Conservation (phyloP, 2,329 filamentous ascomycete genomes). For the Fusarium buxicola region DNA sequence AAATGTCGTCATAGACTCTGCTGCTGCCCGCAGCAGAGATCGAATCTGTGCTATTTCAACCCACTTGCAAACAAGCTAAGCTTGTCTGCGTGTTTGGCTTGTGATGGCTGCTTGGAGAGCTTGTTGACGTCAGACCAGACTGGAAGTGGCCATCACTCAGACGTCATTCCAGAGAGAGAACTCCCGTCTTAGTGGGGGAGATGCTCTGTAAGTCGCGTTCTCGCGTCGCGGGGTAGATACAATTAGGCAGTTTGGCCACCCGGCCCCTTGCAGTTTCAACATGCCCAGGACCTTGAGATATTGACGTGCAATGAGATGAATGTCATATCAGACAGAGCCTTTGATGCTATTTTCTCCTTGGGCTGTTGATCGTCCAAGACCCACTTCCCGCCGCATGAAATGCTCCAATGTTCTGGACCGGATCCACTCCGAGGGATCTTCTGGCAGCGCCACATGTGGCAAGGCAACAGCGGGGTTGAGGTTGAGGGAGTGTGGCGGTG, state of each 20-base stretch:
- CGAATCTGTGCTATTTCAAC: conserved; percentile 9
- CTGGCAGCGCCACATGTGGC: conserved; percentile 25
- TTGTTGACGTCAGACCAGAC: conserved; percentile 33
- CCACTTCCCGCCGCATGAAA: conserved; percentile 13
- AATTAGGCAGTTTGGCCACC: conserved; percentile 2
- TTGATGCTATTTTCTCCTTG: neutral
- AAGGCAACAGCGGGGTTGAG: conserved; percentile 13
- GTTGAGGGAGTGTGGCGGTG: conserved; percentile 31
- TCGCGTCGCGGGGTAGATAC: conserved; percentile 31
- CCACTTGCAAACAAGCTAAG: neutral
- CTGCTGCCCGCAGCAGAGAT: conserved; percentile 2
- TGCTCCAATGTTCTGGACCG: conserved; percentile 1
- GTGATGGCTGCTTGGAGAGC: conserved; percentile 30
- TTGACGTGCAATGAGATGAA: conserved; percentile 4
- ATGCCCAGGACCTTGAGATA: neutral
- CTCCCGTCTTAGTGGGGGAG: conserved; percentile 5
- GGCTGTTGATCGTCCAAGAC: neutral
- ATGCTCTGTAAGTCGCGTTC: conserved; percentile 24
- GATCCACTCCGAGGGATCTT: neutral
- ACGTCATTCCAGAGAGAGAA: conserved; percentile 34
- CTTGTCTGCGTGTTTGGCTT: conserved; percentile 10
- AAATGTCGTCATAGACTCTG: conserved; percentile 41
- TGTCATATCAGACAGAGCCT: conserved; percentile 10
- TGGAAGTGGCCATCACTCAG: conserved; percentile 10
- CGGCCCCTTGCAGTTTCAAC: conserved; percentile 21